Evolutionary conservation across 148 eudicot genomes (phyloP).

Genomic region (Amaranthus hypochondriacus): DNA sequence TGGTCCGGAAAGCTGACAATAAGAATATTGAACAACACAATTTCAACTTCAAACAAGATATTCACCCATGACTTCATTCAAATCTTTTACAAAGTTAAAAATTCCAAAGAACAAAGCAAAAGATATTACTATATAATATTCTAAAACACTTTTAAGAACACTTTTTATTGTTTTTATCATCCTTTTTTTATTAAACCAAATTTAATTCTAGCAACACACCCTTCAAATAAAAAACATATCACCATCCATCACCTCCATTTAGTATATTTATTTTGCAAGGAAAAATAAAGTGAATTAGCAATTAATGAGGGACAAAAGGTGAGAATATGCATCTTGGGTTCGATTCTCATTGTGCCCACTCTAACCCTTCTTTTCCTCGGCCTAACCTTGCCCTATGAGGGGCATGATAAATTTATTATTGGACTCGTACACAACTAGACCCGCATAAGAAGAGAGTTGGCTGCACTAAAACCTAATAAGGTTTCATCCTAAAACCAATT

Average conservation of each 20-base stretch:
- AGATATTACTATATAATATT: background rate
- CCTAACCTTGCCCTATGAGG: no score
- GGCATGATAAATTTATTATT: no score
- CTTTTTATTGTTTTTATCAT: slow-evolving; percentile 12
- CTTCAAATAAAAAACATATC: background rate
- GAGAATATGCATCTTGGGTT: background rate
- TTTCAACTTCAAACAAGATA: slow-evolving; percentile 22
- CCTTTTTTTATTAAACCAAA: background rate
- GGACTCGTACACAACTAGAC: no score
- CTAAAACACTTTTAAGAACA: slow-evolving; percentile 15
- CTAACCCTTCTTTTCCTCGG: no score
- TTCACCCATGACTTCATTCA: slow-evolving; percentile 19
- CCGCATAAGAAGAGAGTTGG: no score
- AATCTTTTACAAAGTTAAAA: slow-evolving; percentile 17
- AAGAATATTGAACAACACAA: slow-evolving; percentile 1
- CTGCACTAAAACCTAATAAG: no score
- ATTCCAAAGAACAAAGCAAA: slow-evolving; percentile 20
- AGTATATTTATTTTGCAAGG: background rate
- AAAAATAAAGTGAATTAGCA: background rate
- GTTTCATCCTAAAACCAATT: no score
- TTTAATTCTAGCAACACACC: background rate
- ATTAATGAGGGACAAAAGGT: slow-evolving; percentile 6
- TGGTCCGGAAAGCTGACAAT: slow-evolving; percentile 57
- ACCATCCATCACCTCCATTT: slow-evolving; percentile 18
- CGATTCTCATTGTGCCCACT: no score